A percentile compares a stretch with the other conserved stretches of the same genome.
Conservation (phyloP, 345 rosid species). For the Schrenkiella parvula region DNA sequence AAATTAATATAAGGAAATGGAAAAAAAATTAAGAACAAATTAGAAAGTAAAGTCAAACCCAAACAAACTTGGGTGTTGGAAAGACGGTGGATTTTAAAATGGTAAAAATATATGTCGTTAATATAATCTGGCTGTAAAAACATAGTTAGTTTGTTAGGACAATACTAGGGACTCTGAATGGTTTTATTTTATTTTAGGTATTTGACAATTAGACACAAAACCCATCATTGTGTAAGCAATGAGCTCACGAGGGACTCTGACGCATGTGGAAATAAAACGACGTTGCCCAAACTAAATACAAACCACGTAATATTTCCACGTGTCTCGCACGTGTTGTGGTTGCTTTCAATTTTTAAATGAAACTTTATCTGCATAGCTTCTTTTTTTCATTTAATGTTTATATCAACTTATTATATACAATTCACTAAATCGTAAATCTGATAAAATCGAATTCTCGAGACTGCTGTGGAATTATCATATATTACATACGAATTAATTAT, state of each 20-base stretch:
- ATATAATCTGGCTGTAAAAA: neutral
- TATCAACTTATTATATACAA: neutral
- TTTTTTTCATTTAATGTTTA: neutral
- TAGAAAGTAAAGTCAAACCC: neutral
- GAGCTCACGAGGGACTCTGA: conserved; percentile 14
- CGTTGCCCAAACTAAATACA: neutral
- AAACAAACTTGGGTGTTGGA: neutral
- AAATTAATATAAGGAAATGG: neutral
- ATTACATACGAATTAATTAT: no score
- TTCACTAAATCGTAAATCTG: neutral
- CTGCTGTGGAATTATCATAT: neutral
- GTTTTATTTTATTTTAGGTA: neutral
- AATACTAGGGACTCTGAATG: no score
- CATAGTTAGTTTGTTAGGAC: neutral
- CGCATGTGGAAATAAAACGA: neutral
- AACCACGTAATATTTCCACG: neutral
- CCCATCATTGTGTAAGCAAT: conserved; percentile 20
- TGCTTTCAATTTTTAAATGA: neutral
- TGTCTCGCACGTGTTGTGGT: conserved; percentile 2
- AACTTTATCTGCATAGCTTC: neutral
- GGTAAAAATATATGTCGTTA: no score
- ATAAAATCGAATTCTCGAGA: neutral
- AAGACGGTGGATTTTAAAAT: neutral
- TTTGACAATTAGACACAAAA: neutral
- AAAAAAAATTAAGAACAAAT: neutral